A percentile compares a stretch with the other conserved stretches of the same genome.
These are phyloP conservation scores for Scytalidium sp. DNA, from an alignment of 2,329 filamentous ascomycete species.

Conservation along the genomic window DNA sequence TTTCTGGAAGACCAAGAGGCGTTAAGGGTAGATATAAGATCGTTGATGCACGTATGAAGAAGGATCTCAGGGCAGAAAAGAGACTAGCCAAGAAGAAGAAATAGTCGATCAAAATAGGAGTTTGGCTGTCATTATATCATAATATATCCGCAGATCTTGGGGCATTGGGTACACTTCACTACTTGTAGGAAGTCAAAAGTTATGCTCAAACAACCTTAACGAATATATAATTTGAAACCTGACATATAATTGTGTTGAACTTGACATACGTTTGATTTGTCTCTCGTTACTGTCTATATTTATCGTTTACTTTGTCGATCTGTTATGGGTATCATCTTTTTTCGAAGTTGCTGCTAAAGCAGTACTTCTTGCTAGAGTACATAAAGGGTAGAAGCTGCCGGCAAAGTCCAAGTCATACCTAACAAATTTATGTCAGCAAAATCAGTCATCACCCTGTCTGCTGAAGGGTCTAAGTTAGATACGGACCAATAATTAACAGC, in stretches of 20 bases:
- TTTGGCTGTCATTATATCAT: neutral
- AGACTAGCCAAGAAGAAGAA: conserved; percentile 72
- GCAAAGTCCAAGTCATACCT: conserved; percentile 81
- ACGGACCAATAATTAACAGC: conserved; percentile 79
- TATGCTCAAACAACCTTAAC: no score
- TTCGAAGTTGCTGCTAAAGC: no score
- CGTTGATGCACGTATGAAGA: conserved; percentile 93
- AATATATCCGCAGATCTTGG: no score
- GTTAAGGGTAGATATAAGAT: conserved; percentile 98
- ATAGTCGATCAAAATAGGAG: conserved; percentile 19
- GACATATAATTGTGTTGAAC: no score
- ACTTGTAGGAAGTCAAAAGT: no score
- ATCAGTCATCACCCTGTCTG: conserved; percentile 1
- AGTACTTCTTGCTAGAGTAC: conserved; percentile 20
- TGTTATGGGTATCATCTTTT: no score
- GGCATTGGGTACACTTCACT: no score
- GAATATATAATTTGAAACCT: no score
- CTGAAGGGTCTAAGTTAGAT: neutral
- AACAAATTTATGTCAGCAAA: conserved; percentile 6
- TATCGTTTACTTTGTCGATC: no score
- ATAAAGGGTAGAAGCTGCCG: conserved; percentile 61
- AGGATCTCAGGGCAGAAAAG: conserved; percentile 89
- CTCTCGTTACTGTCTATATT: no score
- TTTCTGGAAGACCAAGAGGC: conserved; percentile 81
- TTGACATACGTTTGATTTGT: no score